These are phyloP conservation scores for Hymenoscyphus albidus DNA, from an alignment of 2,329 filamentous ascomycete genomes.

Conservation along the genomic window DNA sequence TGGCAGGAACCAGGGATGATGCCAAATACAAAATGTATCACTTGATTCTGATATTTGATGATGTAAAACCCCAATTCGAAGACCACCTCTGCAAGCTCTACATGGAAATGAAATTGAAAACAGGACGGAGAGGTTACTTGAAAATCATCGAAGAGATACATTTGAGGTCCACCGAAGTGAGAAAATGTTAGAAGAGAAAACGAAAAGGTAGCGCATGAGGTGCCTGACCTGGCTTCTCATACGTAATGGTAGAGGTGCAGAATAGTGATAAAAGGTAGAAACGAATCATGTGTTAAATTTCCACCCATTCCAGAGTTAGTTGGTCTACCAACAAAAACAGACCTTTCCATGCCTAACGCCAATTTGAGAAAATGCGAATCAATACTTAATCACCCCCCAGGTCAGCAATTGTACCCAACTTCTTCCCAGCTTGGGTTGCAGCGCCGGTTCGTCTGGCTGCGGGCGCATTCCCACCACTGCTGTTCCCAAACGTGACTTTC, in stretches of 20 bases:
- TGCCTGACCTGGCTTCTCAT: background rate
- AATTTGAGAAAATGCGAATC: background rate
- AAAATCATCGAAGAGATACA: background rate
- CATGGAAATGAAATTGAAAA: background rate
- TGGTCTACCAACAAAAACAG: background rate
- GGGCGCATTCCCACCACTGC: slow-evolving; percentile 9
- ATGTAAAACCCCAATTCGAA: background rate
- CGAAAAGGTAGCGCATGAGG: background rate
- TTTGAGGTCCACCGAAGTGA: background rate
- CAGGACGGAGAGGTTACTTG: background rate
- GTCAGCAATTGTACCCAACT: slow-evolving; percentile 36
- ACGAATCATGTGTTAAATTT: background rate
- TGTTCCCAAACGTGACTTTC: slow-evolving; percentile 3
- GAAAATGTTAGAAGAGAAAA: background rate
- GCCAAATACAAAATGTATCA: background rate
- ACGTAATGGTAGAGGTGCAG: background rate
- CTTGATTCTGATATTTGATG: background rate
- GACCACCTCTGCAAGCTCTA: too few relatives aligned
- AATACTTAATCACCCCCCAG: slow-evolving; percentile 18
- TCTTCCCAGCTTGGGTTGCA: slow-evolving; percentile 30
- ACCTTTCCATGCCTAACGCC: background rate
- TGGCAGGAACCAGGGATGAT: slow-evolving; percentile 6
- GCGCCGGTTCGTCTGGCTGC: slow-evolving; percentile 26
- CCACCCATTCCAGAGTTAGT: background rate
- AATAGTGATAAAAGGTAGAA: background rate